Evolutionary conservation across 306 rosid species (phyloP).

Genomic region (Lupinus albus): DNA sequence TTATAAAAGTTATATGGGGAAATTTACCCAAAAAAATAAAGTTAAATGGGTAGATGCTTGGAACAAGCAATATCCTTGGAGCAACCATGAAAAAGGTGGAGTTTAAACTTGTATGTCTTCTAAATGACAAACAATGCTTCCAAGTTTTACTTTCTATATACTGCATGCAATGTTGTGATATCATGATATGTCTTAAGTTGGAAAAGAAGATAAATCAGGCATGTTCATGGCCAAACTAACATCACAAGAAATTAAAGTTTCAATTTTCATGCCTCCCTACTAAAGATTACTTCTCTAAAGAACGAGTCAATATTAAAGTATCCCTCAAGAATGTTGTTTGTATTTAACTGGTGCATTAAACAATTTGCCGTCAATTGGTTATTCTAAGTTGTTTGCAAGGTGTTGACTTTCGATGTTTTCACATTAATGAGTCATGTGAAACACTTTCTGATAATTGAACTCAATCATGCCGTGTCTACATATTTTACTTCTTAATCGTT

Average conservation of each 20-base stretch:
- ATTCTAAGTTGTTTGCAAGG: too few species aligned
- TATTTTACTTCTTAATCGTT: too few species aligned
- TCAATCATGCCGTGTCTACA: too few species aligned
- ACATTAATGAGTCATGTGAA: neutral
- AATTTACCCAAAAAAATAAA: too few species aligned
- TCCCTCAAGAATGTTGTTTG: slow-evolving; percentile 14
- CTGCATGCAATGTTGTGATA: slow-evolving; percentile 22
- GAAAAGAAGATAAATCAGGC: slow-evolving; percentile 15
- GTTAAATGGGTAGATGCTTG: slow-evolving; percentile 18
- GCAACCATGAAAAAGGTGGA: too few species aligned
- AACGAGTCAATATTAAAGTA: slow-evolving; percentile 13
- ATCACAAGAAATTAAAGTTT: neutral
- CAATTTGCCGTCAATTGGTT: neutral
- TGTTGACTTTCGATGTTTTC: neutral
- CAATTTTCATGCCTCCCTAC: slow-evolving; percentile 2
- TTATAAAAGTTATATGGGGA: neutral
- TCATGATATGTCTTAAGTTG: neutral
- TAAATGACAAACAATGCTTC: slow-evolving; percentile 1
- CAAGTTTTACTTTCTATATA: slow-evolving; percentile 1
- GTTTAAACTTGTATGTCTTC: slow-evolving; percentile 7
- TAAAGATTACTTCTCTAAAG: slow-evolving; percentile 9
- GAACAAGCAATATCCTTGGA: slow-evolving; percentile 21
- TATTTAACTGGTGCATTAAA: slow-evolving; percentile 1
- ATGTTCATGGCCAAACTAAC: slow-evolving; percentile 25
- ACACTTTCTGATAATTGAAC: slow-evolving; percentile 9